These are phyloP conservation scores for Peniophora sp. DNA, from an alignment of 1,284 basidiomycete species.

Conservation along the genomic window DNA sequence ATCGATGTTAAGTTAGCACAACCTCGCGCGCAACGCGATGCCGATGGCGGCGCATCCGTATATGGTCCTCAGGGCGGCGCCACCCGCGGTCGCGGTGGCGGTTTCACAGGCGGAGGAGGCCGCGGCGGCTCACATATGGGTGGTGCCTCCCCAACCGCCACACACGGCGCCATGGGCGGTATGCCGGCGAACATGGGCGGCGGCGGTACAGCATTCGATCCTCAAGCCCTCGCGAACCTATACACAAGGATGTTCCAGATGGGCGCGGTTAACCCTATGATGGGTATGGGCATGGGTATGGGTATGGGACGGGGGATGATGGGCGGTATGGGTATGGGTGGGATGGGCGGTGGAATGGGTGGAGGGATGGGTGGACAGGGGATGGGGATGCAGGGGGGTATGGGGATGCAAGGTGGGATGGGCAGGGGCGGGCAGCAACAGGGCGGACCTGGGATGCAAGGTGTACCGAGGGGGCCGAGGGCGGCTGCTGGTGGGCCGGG, in stretches of 20 bases:
- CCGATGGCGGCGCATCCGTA: constrained; percentile 27
- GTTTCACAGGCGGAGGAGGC: constrained; percentile 15
- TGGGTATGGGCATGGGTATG: constrained; percentile 34
- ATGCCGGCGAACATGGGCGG: neutral
- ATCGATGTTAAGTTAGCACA: constrained; percentile 95
- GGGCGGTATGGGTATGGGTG: constrained; percentile 29
- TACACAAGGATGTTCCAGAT: constrained; percentile 81
- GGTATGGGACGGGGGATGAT: constrained; percentile 24
- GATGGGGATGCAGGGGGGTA: constrained; percentile 33
- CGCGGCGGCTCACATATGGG: constrained; percentile 27
- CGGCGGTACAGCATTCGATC: constrained; percentile 56
- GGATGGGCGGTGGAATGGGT: constrained; percentile 41
- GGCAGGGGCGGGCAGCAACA: constrained; percentile 23
- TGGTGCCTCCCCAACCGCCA: too few relatives aligned
- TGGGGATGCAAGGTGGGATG: constrained; percentile 19
- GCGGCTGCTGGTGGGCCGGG: constrained; percentile 53
- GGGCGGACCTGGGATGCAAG: constrained; percentile 39
- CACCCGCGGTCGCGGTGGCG: constrained; percentile 17
- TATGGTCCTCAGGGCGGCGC: constrained; percentile 8
- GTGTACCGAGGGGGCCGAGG: constrained; percentile 62
- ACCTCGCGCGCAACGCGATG: constrained; percentile 74
- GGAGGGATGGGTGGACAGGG: constrained; percentile 33
- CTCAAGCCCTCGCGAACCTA: constrained; percentile 70
- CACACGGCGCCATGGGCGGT: constrained; percentile 7
- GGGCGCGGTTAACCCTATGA: constrained; percentile 46